These are phyloP conservation scores for Cylindrotheca fusiformis DNA, from an alignment of 108 stramenopile genomes.

Conservation along the genomic window DNA sequence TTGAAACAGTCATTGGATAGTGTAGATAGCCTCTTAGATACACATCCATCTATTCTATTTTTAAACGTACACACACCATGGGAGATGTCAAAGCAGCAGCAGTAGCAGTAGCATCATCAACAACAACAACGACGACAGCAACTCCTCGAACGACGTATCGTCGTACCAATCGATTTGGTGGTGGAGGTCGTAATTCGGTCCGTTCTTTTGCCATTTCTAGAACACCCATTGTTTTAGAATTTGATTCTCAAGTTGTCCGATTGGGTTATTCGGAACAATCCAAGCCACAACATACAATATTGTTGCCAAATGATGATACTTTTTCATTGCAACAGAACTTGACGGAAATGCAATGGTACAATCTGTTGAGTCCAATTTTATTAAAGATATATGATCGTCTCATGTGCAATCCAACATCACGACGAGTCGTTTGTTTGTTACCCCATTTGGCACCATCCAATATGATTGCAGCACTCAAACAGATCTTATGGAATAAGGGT, in stretches of 20 bases:
- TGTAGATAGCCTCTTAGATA: too few relatives aligned
- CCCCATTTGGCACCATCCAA: conserved; percentile 14
- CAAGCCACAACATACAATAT: conserved; percentile 23
- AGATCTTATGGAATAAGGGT: conserved; percentile 31
- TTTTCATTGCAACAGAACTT: conserved; percentile 2
- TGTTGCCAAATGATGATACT: conserved; percentile 1
- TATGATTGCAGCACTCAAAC: conserved; percentile 22
- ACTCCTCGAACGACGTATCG: neutral
- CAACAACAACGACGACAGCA: too few relatives aligned
- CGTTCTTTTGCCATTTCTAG: neutral
- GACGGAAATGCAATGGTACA: conserved; percentile 36
- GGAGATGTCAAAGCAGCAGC: too few relatives aligned
- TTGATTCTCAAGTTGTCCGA: conserved; percentile 22
- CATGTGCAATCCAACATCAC: conserved; percentile 31
- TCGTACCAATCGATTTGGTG: neutral
- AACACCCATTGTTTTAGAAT: conserved; percentile 32
- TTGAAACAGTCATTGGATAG: too few relatives aligned
- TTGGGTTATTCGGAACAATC: conserved; percentile 33
- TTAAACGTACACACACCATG: too few relatives aligned
- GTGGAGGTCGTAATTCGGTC: neutral
- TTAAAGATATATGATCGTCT: conserved; percentile 31
- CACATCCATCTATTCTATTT: too few relatives aligned
- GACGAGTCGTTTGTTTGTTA: conserved; percentile 24
- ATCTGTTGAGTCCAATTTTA: conserved; percentile 18
- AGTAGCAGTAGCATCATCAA: too few relatives aligned